Conservation (phyloP, 2,329 filamentous ascomycete species). For the Venturia pyrina region DNA sequence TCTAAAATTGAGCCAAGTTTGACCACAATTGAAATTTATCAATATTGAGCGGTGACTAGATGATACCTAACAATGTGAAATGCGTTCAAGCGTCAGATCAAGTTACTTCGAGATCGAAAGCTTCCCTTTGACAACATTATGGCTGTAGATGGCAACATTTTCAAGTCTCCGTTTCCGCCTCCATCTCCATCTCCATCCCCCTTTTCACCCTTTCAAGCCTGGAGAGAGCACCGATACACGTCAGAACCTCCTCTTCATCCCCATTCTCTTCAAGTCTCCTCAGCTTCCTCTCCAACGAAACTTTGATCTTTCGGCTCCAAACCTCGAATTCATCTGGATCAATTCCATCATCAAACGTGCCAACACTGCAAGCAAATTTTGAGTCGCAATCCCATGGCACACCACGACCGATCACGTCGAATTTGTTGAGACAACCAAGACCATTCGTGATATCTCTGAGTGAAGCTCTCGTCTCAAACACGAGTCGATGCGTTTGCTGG, state of each 20-base stretch:
- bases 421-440: background rate
- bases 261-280: background rate
- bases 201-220: background rate
- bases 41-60: too few relatives aligned
- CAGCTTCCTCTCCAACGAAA: background rate
- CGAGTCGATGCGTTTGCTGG: slow-evolving; percentile 19
- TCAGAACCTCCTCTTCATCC: background rate
- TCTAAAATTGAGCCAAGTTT: too few relatives aligned
- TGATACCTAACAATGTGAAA: too few relatives aligned
- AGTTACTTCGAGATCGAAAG: too few relatives aligned
- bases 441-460: background rate
- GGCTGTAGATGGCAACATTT: background rate
- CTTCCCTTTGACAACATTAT: too few relatives aligned
- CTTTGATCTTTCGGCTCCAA: background rate
- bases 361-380: background rate
- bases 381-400: background rate
- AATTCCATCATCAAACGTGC: background rate
- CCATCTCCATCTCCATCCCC: background rate
- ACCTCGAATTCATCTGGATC: background rate
- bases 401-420: background rate
- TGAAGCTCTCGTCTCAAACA: background rate
- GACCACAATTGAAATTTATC: too few relatives aligned
- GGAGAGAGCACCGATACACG: background rate
- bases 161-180: background rate
- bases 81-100: too few relatives aligned